These are phyloP conservation scores for Aspergillus costaricaensis DNA, from an alignment of 2,329 filamentous ascomycete species.

Conservation along the genomic window DNA sequence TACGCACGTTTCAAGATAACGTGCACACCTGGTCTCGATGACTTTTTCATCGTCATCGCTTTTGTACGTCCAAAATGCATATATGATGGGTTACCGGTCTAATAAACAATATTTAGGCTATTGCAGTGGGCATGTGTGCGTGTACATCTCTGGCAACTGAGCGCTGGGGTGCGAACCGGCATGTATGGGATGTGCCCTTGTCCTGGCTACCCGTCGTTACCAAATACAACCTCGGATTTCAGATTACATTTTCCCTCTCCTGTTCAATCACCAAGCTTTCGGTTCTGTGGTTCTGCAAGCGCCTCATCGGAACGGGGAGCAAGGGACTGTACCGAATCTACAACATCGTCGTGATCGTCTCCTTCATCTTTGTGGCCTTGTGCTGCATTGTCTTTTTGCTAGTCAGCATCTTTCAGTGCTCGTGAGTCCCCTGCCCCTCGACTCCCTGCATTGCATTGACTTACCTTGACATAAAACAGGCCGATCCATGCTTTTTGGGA, in stretches of 20 bases:
- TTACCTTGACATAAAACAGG: constrained; percentile 16
- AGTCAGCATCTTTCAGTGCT: constrained; percentile 44
- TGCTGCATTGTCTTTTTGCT: constrained; percentile 35
- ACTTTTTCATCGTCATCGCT: constrained; percentile 48
- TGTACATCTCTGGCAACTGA: constrained; percentile 36
- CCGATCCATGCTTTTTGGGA: constrained; percentile 40
- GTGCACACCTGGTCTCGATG: constrained; percentile 51
- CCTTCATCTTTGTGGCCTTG: constrained; percentile 36
- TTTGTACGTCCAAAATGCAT: constrained; percentile 33
- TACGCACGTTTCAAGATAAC: constrained; percentile 50
- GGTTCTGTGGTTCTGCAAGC: constrained; percentile 40
- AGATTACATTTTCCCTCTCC: constrained; percentile 41
- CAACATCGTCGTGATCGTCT: constrained; percentile 24
- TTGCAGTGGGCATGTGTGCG: constrained; percentile 39
- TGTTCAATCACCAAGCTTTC: constrained; percentile 42
- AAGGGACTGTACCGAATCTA: constrained; percentile 31
- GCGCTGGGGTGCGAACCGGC: constrained; percentile 41
- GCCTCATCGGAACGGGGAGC: constrained; percentile 31
- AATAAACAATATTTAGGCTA: constrained; percentile 26
- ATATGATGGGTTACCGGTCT: neutral
- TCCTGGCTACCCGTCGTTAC: constrained; percentile 31
- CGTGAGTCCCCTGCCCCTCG: constrained; percentile 29
- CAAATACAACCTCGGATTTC: constrained; percentile 40
- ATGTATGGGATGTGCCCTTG: constrained; percentile 45
- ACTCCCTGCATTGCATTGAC: neutral